phyloP scores from a whole-genome alignment of 78 protist genomes.

The Dictyostelium citrinum region DNA sequence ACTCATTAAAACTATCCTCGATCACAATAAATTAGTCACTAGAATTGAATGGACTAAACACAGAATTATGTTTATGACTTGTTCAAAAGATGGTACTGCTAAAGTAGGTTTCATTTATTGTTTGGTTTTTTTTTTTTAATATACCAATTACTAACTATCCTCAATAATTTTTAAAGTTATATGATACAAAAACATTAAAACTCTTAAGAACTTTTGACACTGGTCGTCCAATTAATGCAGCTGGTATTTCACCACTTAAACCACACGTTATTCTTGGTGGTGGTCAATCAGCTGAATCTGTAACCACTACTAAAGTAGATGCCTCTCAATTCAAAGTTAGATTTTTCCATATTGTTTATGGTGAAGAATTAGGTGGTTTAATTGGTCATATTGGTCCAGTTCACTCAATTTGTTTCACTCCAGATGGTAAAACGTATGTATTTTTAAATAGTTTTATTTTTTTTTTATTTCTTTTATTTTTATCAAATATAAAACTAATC shows the following conservation, averaged over 20 bases:
- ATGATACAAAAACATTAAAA: constrained; percentile 83
- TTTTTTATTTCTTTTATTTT: not conserved
- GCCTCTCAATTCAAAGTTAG: constrained; percentile 86
- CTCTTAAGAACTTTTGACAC: constrained; percentile 84
- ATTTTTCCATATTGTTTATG: constrained; percentile 89
- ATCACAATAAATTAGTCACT: constrained; percentile 36
- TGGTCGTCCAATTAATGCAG: constrained; percentile 93
- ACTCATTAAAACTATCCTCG: constrained; percentile 15
- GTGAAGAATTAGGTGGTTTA: constrained; percentile 70
- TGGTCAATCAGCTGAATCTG: constrained; percentile 93
- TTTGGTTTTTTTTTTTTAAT: too few relatives aligned
- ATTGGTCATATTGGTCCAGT: constrained; percentile 83
- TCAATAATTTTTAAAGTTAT: constrained; percentile 35
- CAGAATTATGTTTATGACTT: constrained; percentile 76
- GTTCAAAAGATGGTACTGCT: constrained; percentile 88
- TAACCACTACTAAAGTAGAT: constrained; percentile 87
- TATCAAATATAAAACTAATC: not conserved
- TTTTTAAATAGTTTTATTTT: not conserved
- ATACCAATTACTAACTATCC: not conserved
- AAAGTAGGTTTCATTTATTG: not conserved
- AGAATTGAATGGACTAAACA: constrained; percentile 78
- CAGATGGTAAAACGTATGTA: constrained; percentile 50
- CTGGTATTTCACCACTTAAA: constrained; percentile 87
- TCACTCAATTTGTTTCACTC: constrained; percentile 63
- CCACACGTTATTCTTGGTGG: constrained; percentile 91